phyloP scores from a whole-genome alignment of 1,284 basidiomycete species.

The Vanrija pseudolonga region DNA sequence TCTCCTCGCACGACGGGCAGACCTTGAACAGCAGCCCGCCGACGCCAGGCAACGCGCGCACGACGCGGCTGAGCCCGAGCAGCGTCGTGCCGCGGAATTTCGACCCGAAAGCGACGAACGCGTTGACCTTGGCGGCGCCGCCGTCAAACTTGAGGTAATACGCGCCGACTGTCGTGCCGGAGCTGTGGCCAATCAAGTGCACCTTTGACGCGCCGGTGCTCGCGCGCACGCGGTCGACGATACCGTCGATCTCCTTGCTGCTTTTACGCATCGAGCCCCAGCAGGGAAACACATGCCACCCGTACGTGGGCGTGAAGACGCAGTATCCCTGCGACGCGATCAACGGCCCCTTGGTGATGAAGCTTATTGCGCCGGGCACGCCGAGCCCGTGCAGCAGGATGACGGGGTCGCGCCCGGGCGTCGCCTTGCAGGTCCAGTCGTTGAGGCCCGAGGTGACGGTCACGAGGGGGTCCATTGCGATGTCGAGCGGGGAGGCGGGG shows the following conservation, averaged over 20 bases:
- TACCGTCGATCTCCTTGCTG: neutral
- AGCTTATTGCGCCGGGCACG: neutral
- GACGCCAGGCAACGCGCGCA: neutral
- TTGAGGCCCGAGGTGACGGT: neutral
- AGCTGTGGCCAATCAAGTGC: neutral
- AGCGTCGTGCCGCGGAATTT: neutral
- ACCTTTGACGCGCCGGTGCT: neutral
- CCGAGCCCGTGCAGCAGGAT: slow-evolving; percentile 3
- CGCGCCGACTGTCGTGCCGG: neutral
- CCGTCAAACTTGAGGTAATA: slow-evolving; percentile 4
- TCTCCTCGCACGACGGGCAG: neutral
- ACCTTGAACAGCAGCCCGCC: neutral
- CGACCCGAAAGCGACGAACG: slow-evolving; percentile 2
- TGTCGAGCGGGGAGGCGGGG: no score
- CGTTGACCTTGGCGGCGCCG: neutral
- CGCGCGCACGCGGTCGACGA: neutral
- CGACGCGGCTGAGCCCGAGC: neutral
- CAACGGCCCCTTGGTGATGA: neutral
- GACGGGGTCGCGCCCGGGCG: neutral
- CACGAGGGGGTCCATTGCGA: no score
- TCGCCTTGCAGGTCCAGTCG: slow-evolving; percentile 1
- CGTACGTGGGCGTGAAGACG: neutral
- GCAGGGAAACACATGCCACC: neutral
- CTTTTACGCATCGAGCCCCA: neutral
- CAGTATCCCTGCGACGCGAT: neutral